Evolutionary conservation across 208 protist species (phyloP).

Genomic region (Jaenimonas drosophilae): DNA sequence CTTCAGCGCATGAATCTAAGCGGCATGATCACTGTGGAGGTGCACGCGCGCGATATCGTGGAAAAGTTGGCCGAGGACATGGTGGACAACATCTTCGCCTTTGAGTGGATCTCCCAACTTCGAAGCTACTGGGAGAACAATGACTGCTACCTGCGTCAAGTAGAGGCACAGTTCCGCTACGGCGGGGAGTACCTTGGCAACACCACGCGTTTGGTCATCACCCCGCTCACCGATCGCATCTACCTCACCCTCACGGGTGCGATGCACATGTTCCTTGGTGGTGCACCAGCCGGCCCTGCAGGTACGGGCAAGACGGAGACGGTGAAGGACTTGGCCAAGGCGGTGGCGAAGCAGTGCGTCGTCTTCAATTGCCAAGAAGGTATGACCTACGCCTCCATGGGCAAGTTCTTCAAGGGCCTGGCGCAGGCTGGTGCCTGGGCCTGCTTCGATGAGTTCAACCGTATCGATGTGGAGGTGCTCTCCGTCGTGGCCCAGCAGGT

Average conservation of each 20-base stretch:
- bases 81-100: conserved; percentile 81
- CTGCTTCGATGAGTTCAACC: conserved; percentile 99
- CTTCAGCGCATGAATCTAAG: conserved; percentile 91
- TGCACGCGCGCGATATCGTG: conserved; percentile 94
- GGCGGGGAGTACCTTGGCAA: conserved; percentile 96
- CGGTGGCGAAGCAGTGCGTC: conserved; percentile 95
- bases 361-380: conserved; percentile 97
- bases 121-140: conserved; percentile 95
- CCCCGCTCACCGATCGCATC: conserved; percentile 94
- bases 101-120: conserved; percentile 96
- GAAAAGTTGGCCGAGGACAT: conserved; percentile 79
- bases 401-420: conserved; percentile 96
- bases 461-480: conserved; percentile 96
- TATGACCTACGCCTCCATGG: conserved; percentile 95
- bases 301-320: conserved; percentile 97
- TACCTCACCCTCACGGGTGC: conserved; percentile 95
- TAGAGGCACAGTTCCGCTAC: conserved; percentile 91
- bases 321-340: conserved; percentile 96
- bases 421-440: conserved; percentile 94
- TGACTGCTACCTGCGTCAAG: conserved; percentile 86
- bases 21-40: conserved; percentile 95
- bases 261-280: conserved; percentile 94
- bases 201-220: conserved; percentile 95
- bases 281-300: conserved; percentile 88
- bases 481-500: conserved; percentile 96